Evolutionary conservation across 805 yeast genomes (phyloP), one percentile per base, ranked within the genome.

Genomic region (Sporopachydermia lactativora): DNA sequence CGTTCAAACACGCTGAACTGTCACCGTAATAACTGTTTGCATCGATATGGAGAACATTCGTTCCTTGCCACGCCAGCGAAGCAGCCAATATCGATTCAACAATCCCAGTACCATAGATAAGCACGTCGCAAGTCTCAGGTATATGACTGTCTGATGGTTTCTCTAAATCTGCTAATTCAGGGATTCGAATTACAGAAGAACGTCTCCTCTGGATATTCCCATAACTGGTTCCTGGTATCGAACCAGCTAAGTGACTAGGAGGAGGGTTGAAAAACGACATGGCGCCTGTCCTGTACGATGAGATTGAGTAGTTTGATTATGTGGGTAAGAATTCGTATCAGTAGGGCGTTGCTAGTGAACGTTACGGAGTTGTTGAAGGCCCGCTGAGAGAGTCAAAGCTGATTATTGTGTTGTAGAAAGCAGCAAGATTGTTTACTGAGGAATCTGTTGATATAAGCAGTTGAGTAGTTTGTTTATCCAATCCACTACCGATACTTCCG

Each of bases 31-130:
- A 79, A 18, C 75, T 69, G 53, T 86, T 81, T 36, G 76, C 66
- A 57, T 92, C 98, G 19, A 92, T 75, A 54, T 92, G 98, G 36
- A 92, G 64, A 5, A 92, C 96, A 47, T 71, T 76, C n/a, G 92
- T 76, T n/a, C 98, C 98, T 51, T 85, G 95, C 97, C 98, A 92
- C 8, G 96, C 81, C 38, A 92, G 66, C 0, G 96, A 89, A 8
- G 96, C 95, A 0, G 97, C 96, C 39, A 86, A 60, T 8, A 92
- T 77, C 49, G 85, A 75, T 57, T 92, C 95, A 2, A 77, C 79
- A 35, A 92, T 66, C 3, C 97, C 97, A 0, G 98, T 89, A 31
- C 98, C 98, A 47, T 81, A 75, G 42, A 92, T 81, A 19, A 92
- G 67, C 11, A 92, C 95, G 54, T 92, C 98, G 49, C 85, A 83